phyloP scores from a whole-genome alignment of 257 asterid species.

The Jasminum sambac region DNA sequence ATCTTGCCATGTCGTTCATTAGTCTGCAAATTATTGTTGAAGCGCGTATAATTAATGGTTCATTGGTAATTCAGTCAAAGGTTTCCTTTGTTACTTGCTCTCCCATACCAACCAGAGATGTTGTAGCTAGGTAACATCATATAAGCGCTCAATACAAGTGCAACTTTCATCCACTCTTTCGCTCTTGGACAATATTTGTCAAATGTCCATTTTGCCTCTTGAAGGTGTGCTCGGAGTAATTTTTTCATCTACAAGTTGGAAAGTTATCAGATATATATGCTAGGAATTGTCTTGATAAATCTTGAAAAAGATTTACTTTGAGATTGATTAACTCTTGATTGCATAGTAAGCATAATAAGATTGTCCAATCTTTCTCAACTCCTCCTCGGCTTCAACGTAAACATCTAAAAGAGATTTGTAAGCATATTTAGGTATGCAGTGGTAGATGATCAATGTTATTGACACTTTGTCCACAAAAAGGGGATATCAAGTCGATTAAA shows the following conservation, averaged over 20 bases:
- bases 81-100: conserved; percentile 5
- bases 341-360: conserved; percentile 8
- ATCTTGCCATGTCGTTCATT: conserved; percentile 30
- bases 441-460: conserved; percentile 21
- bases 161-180: conserved; percentile 35
- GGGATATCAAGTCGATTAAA: neutral
- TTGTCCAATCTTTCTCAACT: neutral
- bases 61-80: conserved; percentile 29
- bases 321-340: conserved; percentile 14
- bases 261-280: no score
- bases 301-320: no score
- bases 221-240: conserved; percentile 19
- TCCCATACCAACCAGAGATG: conserved; percentile 31
- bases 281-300: no score
- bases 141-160: conserved; percentile 6
- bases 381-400: conserved; percentile 21
- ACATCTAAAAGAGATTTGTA: conserved; percentile 18
- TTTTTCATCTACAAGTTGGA: neutral
- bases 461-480: conserved; percentile 15
- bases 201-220: conserved; percentile 34
- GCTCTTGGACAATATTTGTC: conserved; percentile 14
- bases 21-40: conserved; percentile 30
- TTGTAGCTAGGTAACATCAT: conserved; percentile 6
- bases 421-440: conserved; percentile 4
- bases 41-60: conserved; percentile 28